Percentiles rank a stretch among this genome's conserved stretches.
phyloP scores from a whole-genome alignment of 371 early-diverging fungal genomes.

The Choanephora cucurbitarum region DNA sequence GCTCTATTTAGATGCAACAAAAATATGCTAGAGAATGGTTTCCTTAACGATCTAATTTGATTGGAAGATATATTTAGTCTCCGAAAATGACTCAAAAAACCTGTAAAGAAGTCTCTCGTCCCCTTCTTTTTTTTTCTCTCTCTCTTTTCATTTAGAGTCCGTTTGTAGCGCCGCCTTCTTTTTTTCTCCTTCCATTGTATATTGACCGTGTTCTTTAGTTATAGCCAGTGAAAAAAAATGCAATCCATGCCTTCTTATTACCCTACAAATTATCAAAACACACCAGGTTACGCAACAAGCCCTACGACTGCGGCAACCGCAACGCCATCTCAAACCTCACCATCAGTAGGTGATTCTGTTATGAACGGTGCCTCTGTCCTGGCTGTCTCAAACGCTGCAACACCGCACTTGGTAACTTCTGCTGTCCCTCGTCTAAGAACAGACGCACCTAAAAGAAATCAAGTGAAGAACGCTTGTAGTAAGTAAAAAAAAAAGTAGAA shows the following conservation, averaged over 20 bases:
- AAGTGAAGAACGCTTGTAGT: slow-evolving; percentile 57
- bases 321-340: slow-evolving; percentile 16
- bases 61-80: too few relatives aligned
- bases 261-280: slow-evolving; percentile 21
- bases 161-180: slow-evolving; percentile 28
- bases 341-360: slow-evolving; percentile 25
- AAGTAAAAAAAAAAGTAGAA: slow-evolving; percentile 23
- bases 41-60: too few relatives aligned
- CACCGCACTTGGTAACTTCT: slow-evolving; percentile 12
- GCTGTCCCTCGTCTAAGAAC: slow-evolving; percentile 8
- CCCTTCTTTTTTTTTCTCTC: neutral
- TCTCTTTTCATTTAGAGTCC: slow-evolving; percentile 14
- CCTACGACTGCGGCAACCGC: neutral
- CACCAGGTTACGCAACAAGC: slow-evolving; percentile 4
- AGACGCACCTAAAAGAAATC: slow-evolving; percentile 32
- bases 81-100: too few relatives aligned
- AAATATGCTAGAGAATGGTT: too few relatives aligned
- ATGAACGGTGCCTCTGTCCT: slow-evolving; percentile 18
- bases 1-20: too few relatives aligned
- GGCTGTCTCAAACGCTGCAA: slow-evolving; percentile 11
- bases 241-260: slow-evolving; percentile 6
- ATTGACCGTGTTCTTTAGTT: neutral
- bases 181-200: slow-evolving; percentile 4
- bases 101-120: neutral
- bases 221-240: neutral